Conservation (phyloP, 2,329 filamentous ascomycete genomes). For the Cercospora zeina region DNA sequence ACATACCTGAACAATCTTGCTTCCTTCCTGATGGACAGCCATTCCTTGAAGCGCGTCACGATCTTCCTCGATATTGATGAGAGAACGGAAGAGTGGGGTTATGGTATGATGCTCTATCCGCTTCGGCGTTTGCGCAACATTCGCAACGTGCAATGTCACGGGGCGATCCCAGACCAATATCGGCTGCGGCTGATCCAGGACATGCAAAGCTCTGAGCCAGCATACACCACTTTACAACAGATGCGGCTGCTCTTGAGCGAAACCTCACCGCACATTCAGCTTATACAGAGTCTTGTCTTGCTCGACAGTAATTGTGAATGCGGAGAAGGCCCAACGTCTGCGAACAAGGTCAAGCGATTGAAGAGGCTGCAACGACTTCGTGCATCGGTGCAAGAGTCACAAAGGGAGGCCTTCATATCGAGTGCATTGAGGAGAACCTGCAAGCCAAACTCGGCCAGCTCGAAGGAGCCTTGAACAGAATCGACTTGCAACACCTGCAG, state of each 20-base stretch:
- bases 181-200: background rate
- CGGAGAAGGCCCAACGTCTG: background rate
- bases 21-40: background rate
- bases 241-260: background rate
- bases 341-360: background rate
- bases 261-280: background rate
- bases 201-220: background rate
- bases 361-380: background rate
- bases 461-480: background rate
- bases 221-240: background rate
- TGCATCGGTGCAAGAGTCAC: background rate
- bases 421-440: too few species aligned
- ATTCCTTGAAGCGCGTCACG: background rate
- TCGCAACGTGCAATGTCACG: background rate
- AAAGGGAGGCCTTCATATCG: background rate
- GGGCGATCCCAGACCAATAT: background rate
- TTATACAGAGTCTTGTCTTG: background rate
- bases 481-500: background rate
- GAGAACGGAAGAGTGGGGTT: background rate
- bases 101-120: background rate
- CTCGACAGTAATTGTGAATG: background rate
- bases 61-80: background rate
- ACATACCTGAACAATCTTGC: background rate
- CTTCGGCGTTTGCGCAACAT: background rate
- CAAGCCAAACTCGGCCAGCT: too few species aligned